These are phyloP conservation scores for Pyrenochaeta sp. DNA, from an alignment of 2,329 filamentous ascomycete species.

Conservation along the genomic window DNA sequence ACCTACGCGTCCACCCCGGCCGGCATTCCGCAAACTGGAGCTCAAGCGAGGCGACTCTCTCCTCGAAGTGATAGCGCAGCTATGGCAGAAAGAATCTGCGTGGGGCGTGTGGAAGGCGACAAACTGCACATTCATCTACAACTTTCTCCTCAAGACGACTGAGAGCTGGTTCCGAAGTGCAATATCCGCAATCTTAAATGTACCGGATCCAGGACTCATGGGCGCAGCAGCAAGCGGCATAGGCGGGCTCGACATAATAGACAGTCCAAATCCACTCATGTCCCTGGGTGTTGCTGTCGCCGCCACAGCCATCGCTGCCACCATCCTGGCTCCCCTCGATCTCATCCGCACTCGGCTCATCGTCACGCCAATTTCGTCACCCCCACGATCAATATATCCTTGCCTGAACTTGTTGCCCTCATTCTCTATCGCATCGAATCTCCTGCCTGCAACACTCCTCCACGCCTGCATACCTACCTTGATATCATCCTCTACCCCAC, in stretches of 20 bases:
- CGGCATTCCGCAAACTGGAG: slow-evolving; percentile 68
- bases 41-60: slow-evolving; percentile 82
- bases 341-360: slow-evolving; percentile 88
- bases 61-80: slow-evolving; percentile 82
- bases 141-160: slow-evolving; percentile 81
- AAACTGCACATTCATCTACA: slow-evolving; percentile 92
- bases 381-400: slow-evolving; percentile 79
- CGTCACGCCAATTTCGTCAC: slow-evolving; percentile 78
- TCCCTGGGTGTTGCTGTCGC: slow-evolving; percentile 78
- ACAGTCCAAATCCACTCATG: slow-evolving; percentile 81
- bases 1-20: slow-evolving; percentile 50
- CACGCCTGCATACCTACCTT: slow-evolving; percentile 86
- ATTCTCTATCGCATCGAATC: slow-evolving; percentile 68
- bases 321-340: slow-evolving; percentile 87
- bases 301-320: slow-evolving; percentile 73
- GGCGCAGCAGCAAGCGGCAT: slow-evolving; percentile 51
- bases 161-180: slow-evolving; percentile 93
- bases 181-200: slow-evolving; percentile 87
- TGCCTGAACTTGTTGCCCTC: slow-evolving; percentile 81
- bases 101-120: slow-evolving; percentile 95
- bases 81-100: slow-evolving; percentile 88
- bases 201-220: slow-evolving; percentile 79
- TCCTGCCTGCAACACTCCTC: slow-evolving; percentile 84
- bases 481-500: slow-evolving; percentile 81
- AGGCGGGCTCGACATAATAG: slow-evolving; percentile 80